Conservation (phyloP, 2,329 filamentous ascomycete genomes). For the Harringtonia lauricola region DNA sequence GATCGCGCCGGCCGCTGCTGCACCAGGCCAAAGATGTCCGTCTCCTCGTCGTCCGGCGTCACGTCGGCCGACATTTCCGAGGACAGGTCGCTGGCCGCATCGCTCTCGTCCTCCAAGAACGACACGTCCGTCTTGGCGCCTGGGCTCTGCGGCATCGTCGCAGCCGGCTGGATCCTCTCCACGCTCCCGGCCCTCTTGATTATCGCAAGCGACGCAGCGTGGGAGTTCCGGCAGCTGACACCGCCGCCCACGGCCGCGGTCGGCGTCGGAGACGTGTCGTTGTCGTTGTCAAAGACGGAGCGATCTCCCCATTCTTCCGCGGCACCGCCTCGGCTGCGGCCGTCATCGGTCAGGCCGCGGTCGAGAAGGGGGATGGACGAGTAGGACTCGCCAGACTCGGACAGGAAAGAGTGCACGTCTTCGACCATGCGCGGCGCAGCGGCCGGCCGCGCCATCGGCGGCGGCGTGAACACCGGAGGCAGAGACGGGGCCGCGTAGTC, state of each 20-base stretch:
- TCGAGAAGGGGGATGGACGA: slow-evolving; percentile 69
- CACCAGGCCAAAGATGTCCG: slow-evolving; percentile 14
- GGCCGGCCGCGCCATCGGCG: neutral
- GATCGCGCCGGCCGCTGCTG: slow-evolving; percentile 12
- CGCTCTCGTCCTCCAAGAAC: slow-evolving; percentile 35
- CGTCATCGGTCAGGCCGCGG: slow-evolving; percentile 47
- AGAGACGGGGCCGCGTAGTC: no score
- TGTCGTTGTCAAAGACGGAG: slow-evolving; percentile 40
- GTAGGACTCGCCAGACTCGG: slow-evolving; percentile 62
- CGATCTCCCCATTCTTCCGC: slow-evolving; percentile 41
- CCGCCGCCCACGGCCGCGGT: slow-evolving; percentile 11
- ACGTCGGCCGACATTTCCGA: slow-evolving; percentile 50
- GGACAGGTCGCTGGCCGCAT: slow-evolving; percentile 46
- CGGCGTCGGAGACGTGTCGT: slow-evolving; percentile 13
- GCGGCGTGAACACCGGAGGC: neutral
- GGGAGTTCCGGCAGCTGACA: slow-evolving; percentile 13
- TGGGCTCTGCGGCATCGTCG: slow-evolving; percentile 18
- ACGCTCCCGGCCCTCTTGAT: slow-evolving; percentile 42
- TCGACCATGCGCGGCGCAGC: slow-evolving; percentile 17
- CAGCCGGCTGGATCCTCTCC: slow-evolving; percentile 27
- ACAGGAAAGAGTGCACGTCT: slow-evolving; percentile 36
- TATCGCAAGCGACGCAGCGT: slow-evolving; percentile 40
- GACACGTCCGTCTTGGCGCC: slow-evolving; percentile 25
- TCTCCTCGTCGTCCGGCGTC: slow-evolving; percentile 21
- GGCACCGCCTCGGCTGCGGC: slow-evolving; percentile 23